phyloP scores from a whole-genome alignment of 257 asterid genomes.

The Paraleonurus japonicus region DNA sequence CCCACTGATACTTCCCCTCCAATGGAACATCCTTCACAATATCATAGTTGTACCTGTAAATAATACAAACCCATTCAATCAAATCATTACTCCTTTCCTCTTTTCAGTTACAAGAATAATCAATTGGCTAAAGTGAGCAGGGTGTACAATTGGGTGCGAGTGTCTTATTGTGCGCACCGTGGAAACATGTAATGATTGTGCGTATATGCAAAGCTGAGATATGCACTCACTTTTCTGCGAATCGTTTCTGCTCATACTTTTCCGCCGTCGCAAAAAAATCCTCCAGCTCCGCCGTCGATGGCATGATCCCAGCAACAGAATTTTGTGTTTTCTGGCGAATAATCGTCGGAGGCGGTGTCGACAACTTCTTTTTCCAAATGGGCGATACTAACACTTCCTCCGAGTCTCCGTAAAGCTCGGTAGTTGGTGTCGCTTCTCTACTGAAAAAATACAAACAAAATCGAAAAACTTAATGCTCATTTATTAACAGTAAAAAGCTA shows the following conservation, averaged over 20 bases:
- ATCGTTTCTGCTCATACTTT: constrained; percentile 64
- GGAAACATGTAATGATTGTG: constrained; percentile 29
- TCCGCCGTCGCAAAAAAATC: constrained; percentile 77
- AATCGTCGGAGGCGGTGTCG: constrained; percentile 19
- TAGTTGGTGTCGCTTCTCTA: constrained; percentile 52
- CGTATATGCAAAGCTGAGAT: constrained; percentile 16
- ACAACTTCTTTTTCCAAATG: constrained; percentile 37
- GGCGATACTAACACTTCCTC: constrained; percentile 22
- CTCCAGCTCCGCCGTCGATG: constrained; percentile 67
- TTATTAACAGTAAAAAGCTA: constrained; percentile 5
- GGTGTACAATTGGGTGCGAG: constrained; percentile 18
- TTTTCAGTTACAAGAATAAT: constrained; percentile 38
- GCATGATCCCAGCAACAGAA: constrained; percentile 30
- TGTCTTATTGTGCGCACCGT: constrained; percentile 38
- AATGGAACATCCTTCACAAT: constrained; percentile 68
- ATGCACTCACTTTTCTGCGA: constrained; percentile 67
- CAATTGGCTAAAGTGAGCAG: constrained; percentile 42
- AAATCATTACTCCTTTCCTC: constrained; percentile 32
- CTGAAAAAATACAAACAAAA: constrained; percentile 25
- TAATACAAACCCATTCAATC: constrained; percentile 32
- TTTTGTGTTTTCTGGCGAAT: constrained; percentile 27
- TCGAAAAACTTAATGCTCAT: constrained; percentile 8
- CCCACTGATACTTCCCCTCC: constrained; percentile 88
- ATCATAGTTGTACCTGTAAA: constrained; percentile 86
- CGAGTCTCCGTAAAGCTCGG: constrained; percentile 49